Conservation (phyloP, 1,139 yeast genomes). For the Geotrichum klebahnii region DNA sequence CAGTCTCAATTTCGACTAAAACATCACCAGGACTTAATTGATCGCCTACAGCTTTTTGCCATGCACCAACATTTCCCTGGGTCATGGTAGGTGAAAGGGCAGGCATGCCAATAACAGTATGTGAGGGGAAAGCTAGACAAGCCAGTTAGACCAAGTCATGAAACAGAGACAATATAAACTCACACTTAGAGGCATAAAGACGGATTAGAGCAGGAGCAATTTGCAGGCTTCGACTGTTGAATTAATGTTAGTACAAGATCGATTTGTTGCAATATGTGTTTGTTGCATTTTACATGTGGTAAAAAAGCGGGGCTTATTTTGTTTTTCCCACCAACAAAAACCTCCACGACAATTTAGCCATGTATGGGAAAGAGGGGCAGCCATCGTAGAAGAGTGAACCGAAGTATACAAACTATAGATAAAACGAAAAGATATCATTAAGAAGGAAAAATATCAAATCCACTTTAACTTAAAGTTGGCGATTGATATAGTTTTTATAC, state of each 20-base stretch:
- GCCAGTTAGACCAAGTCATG: slow-evolving; percentile 6
- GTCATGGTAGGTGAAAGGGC: slow-evolving; percentile 98
- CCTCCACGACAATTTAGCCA: slow-evolving; percentile 3
- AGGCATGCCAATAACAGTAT: slow-evolving; percentile 76
- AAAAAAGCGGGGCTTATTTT: slow-evolving; percentile 9
- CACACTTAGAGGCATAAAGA: slow-evolving; percentile 40
- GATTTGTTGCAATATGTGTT: not conserved
- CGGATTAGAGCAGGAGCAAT: slow-evolving; percentile 36
- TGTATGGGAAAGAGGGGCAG: slow-evolving; percentile 4
- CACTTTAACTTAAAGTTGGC: too few species aligned
- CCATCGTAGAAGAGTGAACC: not conserved
- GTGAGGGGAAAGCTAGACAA: slow-evolving; percentile 47
- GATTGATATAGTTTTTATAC: too few species aligned
- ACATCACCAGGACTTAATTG: slow-evolving; percentile 77
- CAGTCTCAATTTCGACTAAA: slow-evolving; percentile 95
- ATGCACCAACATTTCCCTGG: slow-evolving; percentile 81
- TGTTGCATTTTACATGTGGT: not conserved
- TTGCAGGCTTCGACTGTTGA: slow-evolving; percentile 4
- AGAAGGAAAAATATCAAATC: not conserved
- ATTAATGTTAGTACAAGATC: not conserved
- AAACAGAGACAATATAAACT: slow-evolving; percentile 16
- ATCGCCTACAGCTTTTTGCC: slow-evolving; percentile 90
- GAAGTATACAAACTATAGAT: slow-evolving; percentile 1
- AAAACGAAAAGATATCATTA: not conserved
- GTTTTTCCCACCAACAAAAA: slow-evolving; percentile 9